Base-by-base conservation (phyloP, 495 filamentous ascomycete species). In the Tuber calosporum region DNA sequence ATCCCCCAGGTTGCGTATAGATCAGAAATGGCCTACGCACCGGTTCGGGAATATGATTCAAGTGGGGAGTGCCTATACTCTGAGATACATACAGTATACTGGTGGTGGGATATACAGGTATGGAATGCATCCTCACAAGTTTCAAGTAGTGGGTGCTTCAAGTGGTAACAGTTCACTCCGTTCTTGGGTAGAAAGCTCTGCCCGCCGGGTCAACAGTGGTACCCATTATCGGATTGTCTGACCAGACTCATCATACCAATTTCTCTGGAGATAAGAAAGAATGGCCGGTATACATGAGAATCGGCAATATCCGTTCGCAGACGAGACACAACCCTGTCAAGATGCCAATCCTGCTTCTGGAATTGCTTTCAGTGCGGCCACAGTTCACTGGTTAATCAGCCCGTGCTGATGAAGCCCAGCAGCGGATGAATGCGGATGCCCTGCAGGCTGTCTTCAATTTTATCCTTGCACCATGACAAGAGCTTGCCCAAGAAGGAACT, bases 221-320 rank as follows among this genome's bases (percentile, higher is more conserved):
- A 13, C 68, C 75, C 5, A 39, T 78, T 5, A 74, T 78, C 37
- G 68, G 41, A 39, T 43, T 48, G 19, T 74, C 69, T 2, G 75
- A 79, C 38, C 3, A 34, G 2, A 77, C 75, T 22, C 75, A 78
- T 8, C 43, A 74, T 11, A 79, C 71, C 9, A 79, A 77, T 71
- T 79, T 73, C 45, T 78, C 26, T 1, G 72, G 72, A 0, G 42
- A 78, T 53, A 75, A 74, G 69, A 74, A 75, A 43, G 68, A 58
- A 11, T 77, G 75, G 75, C 67, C 75, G 2, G 68, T 70, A 30
- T 70, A 48, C 26, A 30, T 70, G 13, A 70, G 22, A 6, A 42
- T 70, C 26, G 68, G 68, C 2, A 70, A 70, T 48, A 70, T 70
- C 37, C 15, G 26, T 17, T 70, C 22, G 0, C 7, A 20, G 68